Percentiles rank a stretch among this genome's conserved stretches.
These are phyloP conservation scores for Diaporthe australafricana DNA, from an alignment of 2,329 filamentous ascomycete species.

Conservation along the genomic window DNA sequence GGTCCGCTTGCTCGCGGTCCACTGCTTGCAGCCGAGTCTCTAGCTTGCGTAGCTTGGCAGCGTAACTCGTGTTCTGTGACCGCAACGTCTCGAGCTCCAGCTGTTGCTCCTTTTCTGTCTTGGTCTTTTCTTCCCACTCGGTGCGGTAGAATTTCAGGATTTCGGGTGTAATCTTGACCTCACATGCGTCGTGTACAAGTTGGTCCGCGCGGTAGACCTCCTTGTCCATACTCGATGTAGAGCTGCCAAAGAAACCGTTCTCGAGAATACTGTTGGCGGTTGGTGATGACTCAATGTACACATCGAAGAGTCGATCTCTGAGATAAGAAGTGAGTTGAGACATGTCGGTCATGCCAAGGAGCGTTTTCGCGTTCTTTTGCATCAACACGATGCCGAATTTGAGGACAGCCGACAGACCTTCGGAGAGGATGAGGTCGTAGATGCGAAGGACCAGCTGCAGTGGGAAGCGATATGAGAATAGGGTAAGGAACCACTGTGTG, in stretches of 20 bases:
- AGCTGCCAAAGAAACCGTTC: conserved; percentile 96
- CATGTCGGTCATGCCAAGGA: conserved; percentile 93
- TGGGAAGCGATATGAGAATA: conserved; percentile 98
- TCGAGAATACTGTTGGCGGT: conserved; percentile 94
- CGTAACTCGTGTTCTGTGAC: conserved; percentile 73
- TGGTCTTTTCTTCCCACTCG: conserved; percentile 94
- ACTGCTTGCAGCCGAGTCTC: conserved; percentile 90
- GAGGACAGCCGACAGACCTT: conserved; percentile 91
- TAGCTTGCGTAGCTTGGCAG: conserved; percentile 82
- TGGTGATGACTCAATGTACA: conserved; percentile 94
- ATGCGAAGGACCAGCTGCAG: conserved; percentile 95
- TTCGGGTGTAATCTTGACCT: conserved; percentile 85
- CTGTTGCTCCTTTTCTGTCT: conserved; percentile 84
- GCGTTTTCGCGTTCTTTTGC: conserved; percentile 86
- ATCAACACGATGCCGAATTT: conserved; percentile 96
- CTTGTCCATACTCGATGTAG: conserved; percentile 89
- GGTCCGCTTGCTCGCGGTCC: conserved; percentile 89
- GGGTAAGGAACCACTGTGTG: conserved; percentile 97
- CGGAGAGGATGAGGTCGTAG: conserved; percentile 93
- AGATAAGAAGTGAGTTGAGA: conserved; percentile 86
- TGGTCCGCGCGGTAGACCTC: conserved; percentile 96
- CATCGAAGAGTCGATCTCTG: conserved; percentile 94
- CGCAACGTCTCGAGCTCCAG: conserved; percentile 82
- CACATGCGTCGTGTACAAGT: conserved; percentile 91
- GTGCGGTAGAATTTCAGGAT: conserved; percentile 82